Base-by-base conservation (phyloP, 2,329 filamentous ascomycete species). In the Byssochlamys sp. region DNA sequence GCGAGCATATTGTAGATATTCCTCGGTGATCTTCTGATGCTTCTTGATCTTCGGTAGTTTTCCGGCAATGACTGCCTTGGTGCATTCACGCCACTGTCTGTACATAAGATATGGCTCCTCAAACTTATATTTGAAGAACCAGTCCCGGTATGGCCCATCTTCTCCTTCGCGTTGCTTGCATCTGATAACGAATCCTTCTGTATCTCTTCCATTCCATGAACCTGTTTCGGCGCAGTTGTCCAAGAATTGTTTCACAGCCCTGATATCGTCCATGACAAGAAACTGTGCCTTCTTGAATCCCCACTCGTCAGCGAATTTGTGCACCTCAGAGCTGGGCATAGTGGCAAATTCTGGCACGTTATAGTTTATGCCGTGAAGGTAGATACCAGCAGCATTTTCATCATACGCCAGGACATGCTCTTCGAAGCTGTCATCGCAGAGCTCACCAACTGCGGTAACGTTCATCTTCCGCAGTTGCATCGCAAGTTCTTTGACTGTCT, bases 61-160 rank as follows among this genome's bases (percentile, higher is more conserved):
- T 12, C 88, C 88, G 1, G 81, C 69, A 63, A 99, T 96, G 58
- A 97, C 75, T 4, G 89, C 83, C 72, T 96, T 97, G 49, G 94
- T 99, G 70, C 89, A 95, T 76, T 99, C 94, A 61, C 94, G 86
- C 94, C 94, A 99, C 76, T 99, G 94, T 26, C 94, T 86, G 75
- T 97, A 99, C 90, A 99, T 95, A 60, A 99, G 78, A 70, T 99
- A 99, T 0, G 94, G 94, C 75, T 99, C 94, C 69, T 99, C 94
- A 60, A 99, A 99, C 77, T 99, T 99, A 83, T 91, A 99, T 75
- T 99, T 99, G 85, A 99, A 99, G 75, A 99, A 99, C 94, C 94
- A 99, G 71, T 99, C 91, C n/a, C 83, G 77, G 71, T 86, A 94
- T 0, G 83, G 81, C 1, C 71, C 72, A 12, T 71, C 69, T 1